Percentiles rank a stretch among this genome's conserved stretches.
phyloP scores from a whole-genome alignment of 768 basidiomycete genomes.

The Pulveroboletus sp. region DNA sequence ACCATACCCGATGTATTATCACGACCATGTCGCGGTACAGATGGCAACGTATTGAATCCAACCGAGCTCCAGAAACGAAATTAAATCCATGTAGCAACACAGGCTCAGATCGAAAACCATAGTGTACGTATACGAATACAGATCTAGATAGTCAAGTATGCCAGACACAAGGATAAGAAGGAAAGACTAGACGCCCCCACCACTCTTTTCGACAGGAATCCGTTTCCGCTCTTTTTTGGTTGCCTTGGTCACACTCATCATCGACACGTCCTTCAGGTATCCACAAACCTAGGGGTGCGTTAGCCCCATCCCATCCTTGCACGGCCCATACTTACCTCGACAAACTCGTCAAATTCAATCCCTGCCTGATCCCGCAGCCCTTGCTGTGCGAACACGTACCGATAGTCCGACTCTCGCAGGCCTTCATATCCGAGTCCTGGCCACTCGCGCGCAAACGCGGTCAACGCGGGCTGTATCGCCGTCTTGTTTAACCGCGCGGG shows the following conservation, averaged over 20 bases:
- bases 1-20: no score
- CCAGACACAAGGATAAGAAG: no score
- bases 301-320: no score
- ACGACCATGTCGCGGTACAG: no score
- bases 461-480: constrained; percentile 43
- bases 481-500: constrained; percentile 36
- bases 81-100: no score
- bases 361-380: constrained; percentile 57
- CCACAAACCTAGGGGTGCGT: constrained; percentile 78
- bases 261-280: constrained; percentile 62
- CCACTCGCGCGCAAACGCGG: constrained; percentile 37
- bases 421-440: constrained; percentile 52
- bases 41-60: no score
- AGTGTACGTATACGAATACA: no score
- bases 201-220: constrained; percentile 44
- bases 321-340: constrained; percentile 76
- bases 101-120: no score
- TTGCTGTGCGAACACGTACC: constrained; percentile 74
- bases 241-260: constrained; percentile 37
- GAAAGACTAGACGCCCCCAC: constrained; percentile 26
- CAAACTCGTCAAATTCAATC: constrained; percentile 81
- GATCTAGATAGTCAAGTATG: no score
- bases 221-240: constrained; percentile 40
- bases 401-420: constrained; percentile 59
- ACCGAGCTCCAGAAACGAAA: no score